Base-by-base conservation (phyloP, 2,329 filamentous ascomycete genomes). In the Hypomyces perniciosus region DNA sequence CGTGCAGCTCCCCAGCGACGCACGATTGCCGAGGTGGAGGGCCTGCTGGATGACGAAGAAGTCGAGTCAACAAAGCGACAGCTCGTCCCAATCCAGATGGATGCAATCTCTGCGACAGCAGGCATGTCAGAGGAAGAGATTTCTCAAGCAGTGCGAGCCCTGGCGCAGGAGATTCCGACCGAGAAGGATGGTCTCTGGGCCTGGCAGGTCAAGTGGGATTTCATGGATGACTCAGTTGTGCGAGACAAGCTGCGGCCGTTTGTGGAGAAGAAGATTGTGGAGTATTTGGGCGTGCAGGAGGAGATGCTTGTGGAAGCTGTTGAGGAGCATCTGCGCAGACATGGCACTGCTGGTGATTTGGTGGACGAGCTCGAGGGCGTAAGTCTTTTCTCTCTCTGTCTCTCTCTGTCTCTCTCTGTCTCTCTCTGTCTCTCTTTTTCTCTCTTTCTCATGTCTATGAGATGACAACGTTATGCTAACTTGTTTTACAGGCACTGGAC, bases 231-330 rank as follows among this genome's bases (percentile, higher is more conserved):
- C 54, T 76, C 79, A 12, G 79, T 93, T 39, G 82, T 97, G 53
- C 80, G 83, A 54, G 88, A 95, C 57, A 91, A 96, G 66, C 81
- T 99, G 59, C 83, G 88, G 62, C 91, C 92, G 30, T 99, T 96
- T 72, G 89, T 97, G 51, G 90, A 96, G 75, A 95, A 95, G 80
- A 99, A 97, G 78, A 89, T 97, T 59, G 86, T 99, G 54, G 93
- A 99, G 69, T 95, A 93, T 61, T 79, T 99, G 44, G 95, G 95
- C 53, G 88, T 99, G 52, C 90, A 97, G 70, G 93, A 99, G 68
- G 89, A 97, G 71, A 85, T 96, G 72, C 75, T 99, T 44, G 90
- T 99, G 31, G 91, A 96, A 64, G 85, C 93, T 40, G 90, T 97
- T 37, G 86, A 96, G 64, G 86, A 90, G 62, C 90, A 95, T 68